Evolutionary conservation across 1,139 yeast genomes (phyloP), one percentile per base, ranked within the genome.

Genomic region (Yamadazyma blattariae): DNA sequence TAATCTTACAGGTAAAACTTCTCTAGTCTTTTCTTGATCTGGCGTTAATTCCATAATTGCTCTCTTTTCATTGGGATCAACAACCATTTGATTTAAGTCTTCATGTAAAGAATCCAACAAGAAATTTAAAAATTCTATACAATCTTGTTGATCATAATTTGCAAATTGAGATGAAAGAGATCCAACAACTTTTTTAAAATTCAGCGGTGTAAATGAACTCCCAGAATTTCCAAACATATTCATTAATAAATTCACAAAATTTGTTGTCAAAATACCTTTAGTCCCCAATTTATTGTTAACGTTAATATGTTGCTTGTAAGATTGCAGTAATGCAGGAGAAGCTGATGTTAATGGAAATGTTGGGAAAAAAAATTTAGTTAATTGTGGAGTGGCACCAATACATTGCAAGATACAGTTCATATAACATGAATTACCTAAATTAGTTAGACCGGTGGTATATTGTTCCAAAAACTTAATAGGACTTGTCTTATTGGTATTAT

Each of bases 351-450:
- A 18, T 15, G 50, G 49, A 14, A 53, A 36, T 5, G 47, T 43
- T 1, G 72, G 70, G 42, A 67, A 66, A 46, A 68, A 67, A 41
- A 64, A 75, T 38, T 47, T 62, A 17, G 64, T 65, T 33, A 63
- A 59, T 46, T 60, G 77, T 29, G 67, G 73, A 17, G 64, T 69
- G 9, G 64, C 75, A 5, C 61, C 74, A 25, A 92, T 62, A 54
- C 97, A 90, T 58, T 92, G 98, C 13, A 92, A 60, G 38, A 92
- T 75, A 50, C 96, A 86, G 58, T 92, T 92, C 82, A 92, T 83
- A 57, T 92, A 92, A 58, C 98, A 92, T 0, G 96, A 85, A 51
- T 89, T 92, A 1, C 97, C 97, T 44, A 86, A 69, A 52, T 92
- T 92, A 33, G 73, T 73, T 24, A 92, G 65, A 0, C 97, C 96